phyloP scores from a whole-genome alignment of 495 filamentous ascomycete species.

The Penicillium odoratum region DNA sequence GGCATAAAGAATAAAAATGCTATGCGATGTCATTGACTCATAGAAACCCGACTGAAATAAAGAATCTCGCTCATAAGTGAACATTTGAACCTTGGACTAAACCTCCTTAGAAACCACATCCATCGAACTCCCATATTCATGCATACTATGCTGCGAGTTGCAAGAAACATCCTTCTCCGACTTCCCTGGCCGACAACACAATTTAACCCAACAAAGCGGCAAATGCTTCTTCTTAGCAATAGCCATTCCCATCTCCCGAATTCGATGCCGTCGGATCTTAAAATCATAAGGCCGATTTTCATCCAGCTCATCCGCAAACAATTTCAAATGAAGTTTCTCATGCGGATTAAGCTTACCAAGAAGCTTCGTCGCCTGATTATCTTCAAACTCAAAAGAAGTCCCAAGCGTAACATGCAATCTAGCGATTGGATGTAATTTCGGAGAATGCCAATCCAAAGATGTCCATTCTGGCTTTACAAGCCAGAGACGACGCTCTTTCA shows the following conservation, averaged over 20 bases:
- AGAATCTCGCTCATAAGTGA: not conserved
- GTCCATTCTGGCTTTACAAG: not conserved
- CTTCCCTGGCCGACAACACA: not conserved
- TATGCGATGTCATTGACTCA: constrained; percentile 1
- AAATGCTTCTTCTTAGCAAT: constrained; percentile 4
- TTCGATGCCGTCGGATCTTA: not conserved
- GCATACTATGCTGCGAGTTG: not conserved
- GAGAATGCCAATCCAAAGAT: constrained; percentile 10
- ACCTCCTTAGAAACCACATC: not conserved
- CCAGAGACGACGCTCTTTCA: constrained; percentile 9
- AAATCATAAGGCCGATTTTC: constrained; percentile 2
- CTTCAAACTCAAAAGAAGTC: constrained; percentile 11
- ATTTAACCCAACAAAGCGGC: not conserved
- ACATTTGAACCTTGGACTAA: not conserved
- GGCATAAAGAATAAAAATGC: not conserved
- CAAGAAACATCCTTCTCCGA: not conserved
- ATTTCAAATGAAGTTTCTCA: constrained; percentile 3
- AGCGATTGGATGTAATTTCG: not conserved
- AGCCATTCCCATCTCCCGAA: not conserved
- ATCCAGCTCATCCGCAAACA: constrained; percentile 1
- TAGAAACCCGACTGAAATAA: not conserved
- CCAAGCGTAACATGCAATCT: constrained; percentile 8
- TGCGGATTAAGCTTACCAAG: constrained; percentile 1
- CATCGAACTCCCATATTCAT: not conserved
- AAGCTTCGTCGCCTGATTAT: constrained; percentile 1